Base-by-base conservation (phyloP, 306 rosid species). In the Gastrolobium villosum region DNA sequence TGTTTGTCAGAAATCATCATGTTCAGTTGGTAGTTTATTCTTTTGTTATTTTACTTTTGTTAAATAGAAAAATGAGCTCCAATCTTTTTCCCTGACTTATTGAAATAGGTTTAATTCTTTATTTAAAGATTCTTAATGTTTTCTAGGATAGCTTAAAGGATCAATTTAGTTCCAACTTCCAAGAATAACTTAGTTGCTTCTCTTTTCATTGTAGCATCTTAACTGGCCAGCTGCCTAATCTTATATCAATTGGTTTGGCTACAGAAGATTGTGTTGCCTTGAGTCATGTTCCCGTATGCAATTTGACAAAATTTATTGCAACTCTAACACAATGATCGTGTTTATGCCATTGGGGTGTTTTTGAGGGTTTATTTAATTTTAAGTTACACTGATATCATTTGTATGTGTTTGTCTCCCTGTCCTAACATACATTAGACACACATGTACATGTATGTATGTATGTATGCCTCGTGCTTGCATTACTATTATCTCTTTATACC, bases 251-350 rank as follows among this genome's bases (percentile, higher is more conserved):
- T 59, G 43, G 28, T 34, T 69, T 46, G 62, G 57, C 35, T 49
- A 52, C 49, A 37, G 11, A 59, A 46, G 50, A 36, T 20, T 60
- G 37, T 41, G 57, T 48, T 35, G 40, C 56, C 46, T 53, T 34
- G 61, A 32, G 39, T 34, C 13, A 56, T 3, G 9, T 44, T 34
- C 13, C 67, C 5, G 8, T 44, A 1, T 57, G 70, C 82, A 68
- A 35, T 57, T 45, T 78, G 62, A 57, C 54, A 68, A 68, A 20
- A 5, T 41, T 49, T 59, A 45, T 44, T 48, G 65, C 77, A 63
- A 57, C 67, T 44, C 48, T 43, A 49, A 39, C 55, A 35, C 9
- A 62, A 50, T 60, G n/a, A 43, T 52, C 3, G 34, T 67, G 44
- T 69, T 62, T 50, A 34, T 43, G 70, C 41, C 6, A 37, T 36